Evolutionary conservation across 192 early-diverging fungal genomes (phyloP), one percentile per base, ranked within the genome.

Genomic region (Coemansia sp.): DNA sequence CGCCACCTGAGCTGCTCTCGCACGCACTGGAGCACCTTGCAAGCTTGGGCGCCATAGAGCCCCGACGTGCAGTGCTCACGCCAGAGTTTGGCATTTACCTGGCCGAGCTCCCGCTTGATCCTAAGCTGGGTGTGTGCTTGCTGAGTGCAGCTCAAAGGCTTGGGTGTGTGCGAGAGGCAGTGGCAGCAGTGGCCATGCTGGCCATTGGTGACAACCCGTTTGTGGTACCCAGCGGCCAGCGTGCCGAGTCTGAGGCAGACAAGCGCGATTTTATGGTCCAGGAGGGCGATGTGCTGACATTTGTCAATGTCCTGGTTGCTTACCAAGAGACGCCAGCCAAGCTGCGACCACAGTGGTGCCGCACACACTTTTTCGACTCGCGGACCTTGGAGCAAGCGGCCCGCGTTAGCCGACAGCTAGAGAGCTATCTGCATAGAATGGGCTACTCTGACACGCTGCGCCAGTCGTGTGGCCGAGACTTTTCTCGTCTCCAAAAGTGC

Each of bases 101-200:
- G 90, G 94, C 94, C 15, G 95, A 95, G 82, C 93, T 95, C 53
- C 97, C 95, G 3, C 82, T 91, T 19, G 94, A 96, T 62, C 95
- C 95, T 0, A 87, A 88, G 81, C 75, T 96, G 32, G 91, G 89
- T 34, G 90, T 90, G 42, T 87, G 91, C 6, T 71, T 97, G 43
- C 83, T 99, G 46, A 91, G 87, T 57, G 79, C 85, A 10, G 91
- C 90, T 22, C 86, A 86, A 8, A 67, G 81, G 50, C 91, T 86
- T 63, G 62, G 68, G 10, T 98, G 95, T 63, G 88, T 91, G 7
- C 87, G 93, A 61, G 97, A 99, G 62, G 87, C 94, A 2, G 78
- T 97, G 26, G 85, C 94, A 0, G 96, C 97, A 52, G 88, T 94
- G 17, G 91, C 95, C 6, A 85, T 99, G 85, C 75, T 97, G 19